Evolutionary conservation across 306 rosid species (phyloP).

Genomic region (Styphnolobium japonicum): DNA sequence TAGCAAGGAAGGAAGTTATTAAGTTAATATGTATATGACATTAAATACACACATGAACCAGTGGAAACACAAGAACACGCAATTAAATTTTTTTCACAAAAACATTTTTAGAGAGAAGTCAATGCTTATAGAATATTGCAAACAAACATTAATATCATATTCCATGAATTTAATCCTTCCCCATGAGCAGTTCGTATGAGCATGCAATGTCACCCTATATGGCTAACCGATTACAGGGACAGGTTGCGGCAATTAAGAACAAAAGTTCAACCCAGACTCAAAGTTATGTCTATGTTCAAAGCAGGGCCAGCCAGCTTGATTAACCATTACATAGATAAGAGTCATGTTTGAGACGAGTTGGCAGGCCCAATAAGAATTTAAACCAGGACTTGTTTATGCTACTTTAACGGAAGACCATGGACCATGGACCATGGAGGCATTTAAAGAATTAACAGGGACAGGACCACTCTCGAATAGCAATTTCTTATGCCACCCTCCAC

Average conservation of each 20-base stretch:
- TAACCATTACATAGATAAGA: not conserved
- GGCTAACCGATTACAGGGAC: not conserved
- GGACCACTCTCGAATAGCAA: not conserved
- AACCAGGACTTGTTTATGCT: not conserved
- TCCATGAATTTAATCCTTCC: constrained; percentile 4
- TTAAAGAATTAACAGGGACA: not conserved
- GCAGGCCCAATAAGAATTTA: not conserved
- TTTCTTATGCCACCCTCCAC: constrained; percentile 19
- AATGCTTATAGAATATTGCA: constrained; percentile 6
- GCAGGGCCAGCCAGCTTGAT: not conserved
- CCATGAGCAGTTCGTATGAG: not conserved
- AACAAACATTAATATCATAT: constrained; percentile 12
- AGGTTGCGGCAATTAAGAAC: constrained; percentile 1
- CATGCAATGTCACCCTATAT: not conserved
- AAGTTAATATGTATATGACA: not conserved
- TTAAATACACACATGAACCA: constrained; percentile 4
- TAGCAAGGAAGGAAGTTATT: constrained; percentile 8
- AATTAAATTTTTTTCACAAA: not conserved
- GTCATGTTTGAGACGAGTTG: not conserved
- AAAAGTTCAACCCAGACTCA: not conserved
- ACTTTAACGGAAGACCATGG: not conserved
- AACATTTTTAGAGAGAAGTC: not conserved
- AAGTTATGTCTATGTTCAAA: not conserved
- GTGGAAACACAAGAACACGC: not conserved
- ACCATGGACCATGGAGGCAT: not conserved